Base-by-base conservation (phyloP, 352 stramenopile species). In the Phytophthora colocasiae region DNA sequence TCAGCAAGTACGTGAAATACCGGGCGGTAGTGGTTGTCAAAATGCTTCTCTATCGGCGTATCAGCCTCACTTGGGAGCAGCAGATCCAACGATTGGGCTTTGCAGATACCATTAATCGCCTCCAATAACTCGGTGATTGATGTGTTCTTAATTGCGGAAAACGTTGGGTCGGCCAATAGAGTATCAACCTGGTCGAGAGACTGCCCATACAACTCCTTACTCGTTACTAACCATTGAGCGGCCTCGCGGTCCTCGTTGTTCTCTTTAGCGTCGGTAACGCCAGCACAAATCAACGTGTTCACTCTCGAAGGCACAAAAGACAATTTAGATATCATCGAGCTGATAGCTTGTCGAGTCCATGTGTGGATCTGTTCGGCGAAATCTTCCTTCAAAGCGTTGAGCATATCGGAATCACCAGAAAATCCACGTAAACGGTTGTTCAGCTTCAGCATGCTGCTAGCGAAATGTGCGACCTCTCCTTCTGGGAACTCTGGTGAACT, bases 371-470 rank as follows among this genome's bases (percentile, higher is more conserved):
- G 71, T 26, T 73, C 53, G 8, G 59, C 24, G 8, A 85, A 81
- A 6, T 49, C 45, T 17, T 65, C 54, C 32, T 78, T 85, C 38
- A 89, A 14, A 1, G 45, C 32, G n/a, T 60, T 66, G 1, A 71
- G 39, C 14, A 77, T 36, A 8, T 22, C 43, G 0, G 40, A 75
- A 53, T 77, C 69, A 3, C 59, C 40, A 2, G 61, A 70, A 63
- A 79, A 85, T 31, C 51, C 70, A 8, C 45, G 59, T 38, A 89
- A 46, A 0, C 71, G 71, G 24, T 36, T 69, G 34, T 63, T 61
- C 80, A 90, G 87, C 40, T 69, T 77, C 22, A 85, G 54, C 66
- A 89, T 63, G 34, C 69, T 70, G 11, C 55, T 69, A n/a, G 81
- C 61, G 32, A 78, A 90, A 9, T 80, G 45, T 26, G 59, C 63